Conservation (phyloP, 2,329 filamentous ascomycete genomes). For the Aspergillus glaucus region DNA sequence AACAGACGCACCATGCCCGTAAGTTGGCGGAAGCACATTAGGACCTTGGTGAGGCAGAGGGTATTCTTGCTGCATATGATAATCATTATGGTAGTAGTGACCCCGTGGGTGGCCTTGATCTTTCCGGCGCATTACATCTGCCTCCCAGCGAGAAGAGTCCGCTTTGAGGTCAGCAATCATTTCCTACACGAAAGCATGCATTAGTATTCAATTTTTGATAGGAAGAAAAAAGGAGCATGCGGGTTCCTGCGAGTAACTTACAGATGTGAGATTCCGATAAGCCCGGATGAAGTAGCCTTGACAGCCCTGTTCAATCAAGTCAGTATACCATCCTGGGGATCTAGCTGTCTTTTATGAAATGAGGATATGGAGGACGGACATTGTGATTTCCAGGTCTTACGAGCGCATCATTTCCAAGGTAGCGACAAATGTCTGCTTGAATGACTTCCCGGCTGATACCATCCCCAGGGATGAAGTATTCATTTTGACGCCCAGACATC, state of each 20-base stretch:
- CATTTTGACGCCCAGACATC: slow-evolving; percentile 53
- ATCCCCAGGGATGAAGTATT: slow-evolving; percentile 74
- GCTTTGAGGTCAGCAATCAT: slow-evolving; percentile 51
- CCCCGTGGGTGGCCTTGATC: slow-evolving; percentile 37
- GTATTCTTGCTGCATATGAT: slow-evolving; percentile 3
- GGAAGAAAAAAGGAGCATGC: not conserved
- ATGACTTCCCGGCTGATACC: slow-evolving; percentile 80
- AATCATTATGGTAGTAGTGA: slow-evolving; percentile 36
- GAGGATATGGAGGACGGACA: slow-evolving; percentile 45
- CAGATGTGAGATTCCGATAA: slow-evolving; percentile 71
- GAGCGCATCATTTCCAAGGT: slow-evolving; percentile 74
- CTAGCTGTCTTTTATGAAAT: not conserved
- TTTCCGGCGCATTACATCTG: slow-evolving; percentile 35
- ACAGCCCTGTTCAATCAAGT: slow-evolving; percentile 49
- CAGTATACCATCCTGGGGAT: slow-evolving; percentile 15
- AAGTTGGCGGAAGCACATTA: slow-evolving; percentile 20
- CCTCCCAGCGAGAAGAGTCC: slow-evolving; percentile 48
- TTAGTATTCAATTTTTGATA: slow-evolving; percentile 3
- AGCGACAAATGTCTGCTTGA: slow-evolving; percentile 77
- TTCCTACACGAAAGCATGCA: slow-evolving; percentile 31
- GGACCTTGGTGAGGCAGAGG: slow-evolving; percentile 25
- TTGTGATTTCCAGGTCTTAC: slow-evolving; percentile 69
- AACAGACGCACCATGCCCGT: too few relatives aligned
- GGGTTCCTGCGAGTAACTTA: slow-evolving; percentile 40
- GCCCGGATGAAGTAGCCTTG: slow-evolving; percentile 72